phyloP scores from a whole-genome alignment of 306 rosid genomes.

The Quercus engelmannii region DNA sequence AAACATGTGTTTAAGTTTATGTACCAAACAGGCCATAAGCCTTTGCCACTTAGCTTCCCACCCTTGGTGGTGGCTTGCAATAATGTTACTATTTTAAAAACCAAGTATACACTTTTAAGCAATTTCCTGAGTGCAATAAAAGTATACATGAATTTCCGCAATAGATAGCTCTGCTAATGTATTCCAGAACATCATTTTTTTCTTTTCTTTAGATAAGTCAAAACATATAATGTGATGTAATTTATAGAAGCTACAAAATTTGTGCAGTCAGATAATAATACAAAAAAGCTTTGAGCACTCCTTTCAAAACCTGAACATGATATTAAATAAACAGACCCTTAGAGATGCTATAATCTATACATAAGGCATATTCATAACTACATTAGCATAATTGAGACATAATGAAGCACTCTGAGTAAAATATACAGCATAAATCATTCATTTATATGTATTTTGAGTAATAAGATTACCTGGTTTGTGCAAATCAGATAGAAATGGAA shows the following conservation, averaged over 20 bases:
- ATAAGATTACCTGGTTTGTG: constrained; percentile 77
- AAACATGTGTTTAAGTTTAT: too few species aligned
- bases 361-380: neutral
- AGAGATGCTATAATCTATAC: neutral
- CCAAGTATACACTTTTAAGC: too few species aligned
- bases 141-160: too few species aligned
- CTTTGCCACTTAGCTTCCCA: too few species aligned
- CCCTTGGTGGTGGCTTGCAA: too few species aligned
- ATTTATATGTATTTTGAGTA: constrained; percentile 5
- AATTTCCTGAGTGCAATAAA: too few species aligned
- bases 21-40: too few species aligned
- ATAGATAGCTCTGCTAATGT: too few species aligned
- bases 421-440: neutral
- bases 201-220: too few species aligned
- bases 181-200: too few species aligned
- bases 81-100: too few species aligned
- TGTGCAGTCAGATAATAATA: neutral
- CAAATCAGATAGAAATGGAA: constrained; percentile 87
- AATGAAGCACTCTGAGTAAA: neutral
- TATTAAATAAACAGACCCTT: neutral
- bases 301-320: neutral
- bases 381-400: neutral
- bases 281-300: neutral
- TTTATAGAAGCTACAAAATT: neutral
- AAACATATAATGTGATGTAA: too few species aligned